Evolutionary conservation across 345 rosid genomes (phyloP).

Genomic region (Gossypium longicalyx): DNA sequence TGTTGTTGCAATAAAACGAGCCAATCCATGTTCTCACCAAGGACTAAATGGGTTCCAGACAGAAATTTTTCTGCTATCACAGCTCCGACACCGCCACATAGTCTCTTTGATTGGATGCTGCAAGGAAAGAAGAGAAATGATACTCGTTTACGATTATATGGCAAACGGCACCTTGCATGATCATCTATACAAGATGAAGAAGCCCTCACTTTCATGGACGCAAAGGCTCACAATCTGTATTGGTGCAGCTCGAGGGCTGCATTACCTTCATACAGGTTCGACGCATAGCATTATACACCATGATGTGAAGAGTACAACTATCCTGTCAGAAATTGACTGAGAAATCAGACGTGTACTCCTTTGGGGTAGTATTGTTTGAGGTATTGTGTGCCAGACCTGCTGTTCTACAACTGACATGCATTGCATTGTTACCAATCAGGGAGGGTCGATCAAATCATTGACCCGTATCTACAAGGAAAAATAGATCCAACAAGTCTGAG

Average conservation of each 20-base stretch:
- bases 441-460: not conserved
- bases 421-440: not conserved
- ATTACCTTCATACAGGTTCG: constrained; percentile 87
- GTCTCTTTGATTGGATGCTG: constrained; percentile 85
- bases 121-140: constrained; percentile 75
- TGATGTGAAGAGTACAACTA: constrained; percentile 45
- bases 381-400: constrained; percentile 12
- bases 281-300: constrained; percentile 79
- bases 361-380: constrained; percentile 84
- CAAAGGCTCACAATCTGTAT: constrained; percentile 62
- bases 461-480: constrained; percentile 1
- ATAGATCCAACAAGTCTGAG: constrained; percentile 55
- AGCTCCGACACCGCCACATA: constrained; percentile 73
- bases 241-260: constrained; percentile 81
- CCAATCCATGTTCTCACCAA: constrained; percentile 73
- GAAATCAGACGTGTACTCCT: constrained; percentile 83
- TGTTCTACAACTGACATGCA: not conserved
- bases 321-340: constrained; percentile 39
- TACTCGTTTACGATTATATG: constrained; percentile 79
- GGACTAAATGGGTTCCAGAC: constrained; percentile 79
- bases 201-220: constrained; percentile 55
- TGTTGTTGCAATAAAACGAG: constrained; percentile 63
- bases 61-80: constrained; percentile 71
- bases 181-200: constrained; percentile 55
- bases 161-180: constrained; percentile 70